A percentile compares a stretch with the other conserved stretches of the same genome.
Evolutionary conservation across 2,329 filamentous ascomycete species (phyloP).

Genomic region (Trichoderma sp.): DNA sequence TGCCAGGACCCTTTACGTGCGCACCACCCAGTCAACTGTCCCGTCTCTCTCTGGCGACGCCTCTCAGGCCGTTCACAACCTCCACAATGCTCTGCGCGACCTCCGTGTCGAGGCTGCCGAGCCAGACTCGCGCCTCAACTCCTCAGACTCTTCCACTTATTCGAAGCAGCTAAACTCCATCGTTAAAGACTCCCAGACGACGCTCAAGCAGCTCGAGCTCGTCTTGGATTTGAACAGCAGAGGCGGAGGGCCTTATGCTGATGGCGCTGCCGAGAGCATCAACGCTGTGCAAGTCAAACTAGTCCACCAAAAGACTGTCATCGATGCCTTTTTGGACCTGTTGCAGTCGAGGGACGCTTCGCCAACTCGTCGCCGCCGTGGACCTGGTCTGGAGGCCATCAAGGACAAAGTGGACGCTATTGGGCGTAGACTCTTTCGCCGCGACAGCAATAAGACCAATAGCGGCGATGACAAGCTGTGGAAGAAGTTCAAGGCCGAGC

Average conservation of each 20-base stretch:
- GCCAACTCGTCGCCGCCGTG: constrained; percentile 35
- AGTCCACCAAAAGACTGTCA: constrained; percentile 49
- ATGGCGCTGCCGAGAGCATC: constrained; percentile 39
- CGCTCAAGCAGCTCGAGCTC: constrained; percentile 53
- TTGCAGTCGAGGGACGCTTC: constrained; percentile 54
- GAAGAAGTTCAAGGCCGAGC: constrained; percentile 57
- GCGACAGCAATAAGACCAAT: constrained; percentile 36
- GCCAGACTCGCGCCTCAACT: constrained; percentile 54
- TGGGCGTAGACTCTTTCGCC: constrained; percentile 50
- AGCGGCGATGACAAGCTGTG: constrained; percentile 54
- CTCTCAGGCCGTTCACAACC: constrained; percentile 48
- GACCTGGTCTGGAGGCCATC: constrained; percentile 49
- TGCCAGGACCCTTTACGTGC: constrained; percentile 55
- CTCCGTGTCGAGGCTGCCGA: constrained; percentile 58
- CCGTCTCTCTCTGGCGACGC: constrained; percentile 50
- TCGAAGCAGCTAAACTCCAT: constrained; percentile 50
- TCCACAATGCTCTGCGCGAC: constrained; percentile 57
- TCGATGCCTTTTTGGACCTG: constrained; percentile 57
- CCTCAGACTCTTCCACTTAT: constrained; percentile 42
- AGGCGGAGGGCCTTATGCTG: constrained; percentile 30
- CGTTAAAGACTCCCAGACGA: constrained; percentile 54
- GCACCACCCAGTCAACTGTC: constrained; percentile 45
- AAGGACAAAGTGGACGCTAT: constrained; percentile 61
- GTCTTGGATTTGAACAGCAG: constrained; percentile 49
- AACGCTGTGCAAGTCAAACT: constrained; percentile 47